Base-by-base conservation (phyloP, 2,329 filamentous ascomycete genomes). In the Aspergillus sclerotialis region DNA sequence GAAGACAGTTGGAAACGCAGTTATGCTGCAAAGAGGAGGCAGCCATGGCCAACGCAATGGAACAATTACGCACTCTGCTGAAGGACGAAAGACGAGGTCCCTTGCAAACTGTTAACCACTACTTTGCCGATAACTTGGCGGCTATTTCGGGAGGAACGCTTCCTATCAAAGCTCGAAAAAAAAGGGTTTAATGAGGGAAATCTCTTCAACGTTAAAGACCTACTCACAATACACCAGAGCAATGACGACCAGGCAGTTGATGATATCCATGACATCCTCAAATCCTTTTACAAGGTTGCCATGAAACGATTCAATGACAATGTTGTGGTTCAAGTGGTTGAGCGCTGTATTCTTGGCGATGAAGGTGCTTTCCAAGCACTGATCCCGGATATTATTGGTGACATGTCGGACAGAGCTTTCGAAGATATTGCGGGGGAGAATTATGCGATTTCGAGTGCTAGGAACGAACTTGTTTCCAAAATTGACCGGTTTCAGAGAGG, bases 251-350 rank as follows among this genome's bases (percentile, higher is more conserved):
- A 68, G 17, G 56, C 59, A 0, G 44, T 67, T 1, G 61, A 72
- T 21, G 68, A 78, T 7, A 70, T 84, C 3, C 75, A 82, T 33
- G 73, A 84, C 36, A 71, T 73, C 0, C 61, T 84, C 0, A 53
- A 67, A 17, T 65, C 70, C 2, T 84, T 80, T 53, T 84, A 84
- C 60, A 68, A 74, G 19, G 70, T 82, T 2, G 66, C 76, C 0
- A 64, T 66, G n/a, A 73, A 74, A 48, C 70, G 77, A 0, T 81
- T 84, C 38, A 67, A 78, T 3, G 80, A 84, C 46, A 70, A 65
- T 2, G 54, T 84, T 2, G 74, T 68, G 43, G 67, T 70, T 35
- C 79, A 82, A 40, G 73, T 69, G 0, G 59, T 74, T 2, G 69
- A 74, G 27, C 57, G 76, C 42, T 65, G 67, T 32, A 60, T 84